These are phyloP conservation scores for Neurospora discreta DNA, from an alignment of 495 filamentous ascomycete genomes.

Conservation along the genomic window DNA sequence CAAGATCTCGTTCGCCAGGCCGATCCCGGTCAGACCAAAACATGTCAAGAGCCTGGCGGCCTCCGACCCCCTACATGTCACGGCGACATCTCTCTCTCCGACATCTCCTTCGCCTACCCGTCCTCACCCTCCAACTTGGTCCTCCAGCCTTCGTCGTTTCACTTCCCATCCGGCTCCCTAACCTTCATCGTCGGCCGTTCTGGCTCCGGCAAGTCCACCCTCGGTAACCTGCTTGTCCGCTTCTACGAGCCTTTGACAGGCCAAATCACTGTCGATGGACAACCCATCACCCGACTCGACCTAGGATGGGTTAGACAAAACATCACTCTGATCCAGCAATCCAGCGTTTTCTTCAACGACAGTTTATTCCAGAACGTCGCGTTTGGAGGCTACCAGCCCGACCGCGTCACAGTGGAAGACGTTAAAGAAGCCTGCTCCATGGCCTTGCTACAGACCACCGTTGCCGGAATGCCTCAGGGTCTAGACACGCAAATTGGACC, in stretches of 20 bases:
- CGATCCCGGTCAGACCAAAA: neutral
- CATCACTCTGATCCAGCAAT: slow-evolving; percentile 75
- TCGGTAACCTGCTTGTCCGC: slow-evolving; percentile 66
- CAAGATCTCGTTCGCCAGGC: slow-evolving; percentile 21
- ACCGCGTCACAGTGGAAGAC: slow-evolving; percentile 38
- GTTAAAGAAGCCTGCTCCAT: slow-evolving; percentile 49
- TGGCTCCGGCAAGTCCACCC: slow-evolving; percentile 88
- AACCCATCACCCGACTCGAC: slow-evolving; percentile 50
- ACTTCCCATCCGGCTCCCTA: slow-evolving; percentile 60
- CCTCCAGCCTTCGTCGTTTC: slow-evolving; percentile 45
- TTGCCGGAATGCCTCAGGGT: slow-evolving; percentile 61
- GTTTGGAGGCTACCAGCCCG: slow-evolving; percentile 48
- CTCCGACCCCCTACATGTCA: neutral
- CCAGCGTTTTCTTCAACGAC: slow-evolving; percentile 74
- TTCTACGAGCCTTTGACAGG: slow-evolving; percentile 63
- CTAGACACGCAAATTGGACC: slow-evolving; percentile 62
- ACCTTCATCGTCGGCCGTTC: slow-evolving; percentile 80
- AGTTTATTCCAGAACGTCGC: slow-evolving; percentile 72
- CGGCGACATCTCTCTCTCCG: slow-evolving; percentile 12
- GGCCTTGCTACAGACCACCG: slow-evolving; percentile 60
- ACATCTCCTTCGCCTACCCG: slow-evolving; percentile 82
- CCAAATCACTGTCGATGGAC: slow-evolving; percentile 57
- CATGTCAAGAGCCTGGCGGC: neutral
- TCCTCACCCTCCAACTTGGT: slow-evolving; percentile 52
- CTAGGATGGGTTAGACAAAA: slow-evolving; percentile 66